phyloP scores from a whole-genome alignment of 768 basidiomycete species.

The Mycena floridula region DNA sequence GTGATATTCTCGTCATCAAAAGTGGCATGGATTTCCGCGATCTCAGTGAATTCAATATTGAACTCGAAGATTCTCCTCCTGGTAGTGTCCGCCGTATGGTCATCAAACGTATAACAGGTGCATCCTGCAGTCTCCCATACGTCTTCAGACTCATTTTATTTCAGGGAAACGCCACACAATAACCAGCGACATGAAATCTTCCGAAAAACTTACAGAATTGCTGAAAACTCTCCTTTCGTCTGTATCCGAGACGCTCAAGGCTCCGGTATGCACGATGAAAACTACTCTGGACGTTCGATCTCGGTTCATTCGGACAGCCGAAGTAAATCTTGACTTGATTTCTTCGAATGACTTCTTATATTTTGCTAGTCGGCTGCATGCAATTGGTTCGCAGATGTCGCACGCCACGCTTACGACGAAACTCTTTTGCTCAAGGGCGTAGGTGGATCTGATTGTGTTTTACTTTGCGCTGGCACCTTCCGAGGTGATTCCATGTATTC shows the following conservation, averaged over 20 bases:
- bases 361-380: constrained; percentile 46
- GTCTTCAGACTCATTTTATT: background rate
- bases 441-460: constrained; percentile 71
- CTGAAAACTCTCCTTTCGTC: constrained; percentile 59
- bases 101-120: constrained; percentile 59
- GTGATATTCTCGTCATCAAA: constrained; percentile 71
- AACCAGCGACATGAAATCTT: constrained; percentile 52
- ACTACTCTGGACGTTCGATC: constrained; percentile 70
- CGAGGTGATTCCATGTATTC: constrained; percentile 84
- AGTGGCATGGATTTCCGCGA: constrained; percentile 90
- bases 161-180: constrained; percentile 63
- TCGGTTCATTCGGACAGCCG: constrained; percentile 63
- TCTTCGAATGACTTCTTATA: constrained; percentile 1
- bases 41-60: constrained; percentile 67
- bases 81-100: constrained; percentile 62
- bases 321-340: constrained; percentile 36
- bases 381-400: constrained; percentile 84
- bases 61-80: constrained; percentile 50
- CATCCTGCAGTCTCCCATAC: constrained; percentile 3
- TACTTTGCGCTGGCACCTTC: constrained; percentile 79
- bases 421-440: constrained; percentile 49
- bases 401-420: constrained; percentile 79
- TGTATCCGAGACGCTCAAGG: constrained; percentile 63
- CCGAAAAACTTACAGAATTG: constrained; percentile 47
- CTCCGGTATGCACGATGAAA: constrained; percentile 68